These are phyloP conservation scores for Zarea fungicola DNA, from an alignment of 2,329 filamentous ascomycete species.

Conservation along the genomic window DNA sequence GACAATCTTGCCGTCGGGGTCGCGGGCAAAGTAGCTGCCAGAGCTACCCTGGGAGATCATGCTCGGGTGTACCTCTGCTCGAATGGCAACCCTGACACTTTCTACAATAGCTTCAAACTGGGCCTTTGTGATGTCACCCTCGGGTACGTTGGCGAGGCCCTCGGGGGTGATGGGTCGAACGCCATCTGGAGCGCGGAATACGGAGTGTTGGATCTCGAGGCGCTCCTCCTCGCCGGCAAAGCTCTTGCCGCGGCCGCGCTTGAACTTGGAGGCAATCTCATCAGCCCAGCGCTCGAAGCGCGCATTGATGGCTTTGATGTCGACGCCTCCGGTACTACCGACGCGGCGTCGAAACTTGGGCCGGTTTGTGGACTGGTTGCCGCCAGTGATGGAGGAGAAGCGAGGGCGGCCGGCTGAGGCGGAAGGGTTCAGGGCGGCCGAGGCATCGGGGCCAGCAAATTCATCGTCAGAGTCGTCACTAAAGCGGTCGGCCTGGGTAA, in stretches of 20 bases:
- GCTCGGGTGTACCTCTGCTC: constrained; percentile 84
- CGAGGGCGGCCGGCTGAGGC: constrained; percentile 45
- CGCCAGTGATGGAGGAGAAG: constrained; percentile 60
- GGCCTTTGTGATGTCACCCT: constrained; percentile 65
- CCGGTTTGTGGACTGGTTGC: constrained; percentile 45
- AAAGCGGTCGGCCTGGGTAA: constrained; percentile 74
- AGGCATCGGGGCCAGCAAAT: constrained; percentile 47
- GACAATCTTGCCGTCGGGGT: constrained; percentile 86
- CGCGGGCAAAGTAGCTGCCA: constrained; percentile 94
- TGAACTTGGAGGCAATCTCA: constrained; percentile 96
- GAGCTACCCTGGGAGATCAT: constrained; percentile 98
- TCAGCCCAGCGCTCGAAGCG: constrained; percentile 94
- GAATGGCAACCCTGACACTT: constrained; percentile 84
- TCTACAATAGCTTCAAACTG: constrained; percentile 88
- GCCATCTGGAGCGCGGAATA: constrained; percentile 90
- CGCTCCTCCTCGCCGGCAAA: constrained; percentile 72
- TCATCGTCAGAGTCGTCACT: constrained; percentile 67
- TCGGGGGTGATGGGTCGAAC: constrained; percentile 75
- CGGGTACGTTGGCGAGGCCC: constrained; percentile 58
- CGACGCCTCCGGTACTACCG: constrained; percentile 79
- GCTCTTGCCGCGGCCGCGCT: constrained; percentile 71
- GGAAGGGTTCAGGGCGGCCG: constrained; percentile 51
- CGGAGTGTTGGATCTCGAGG: constrained; percentile 93
- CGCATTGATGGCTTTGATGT: constrained; percentile 97
- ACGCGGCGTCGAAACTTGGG: constrained; percentile 42